These are phyloP conservation scores for Puccinia triticina DNA, from an alignment of 1,284 basidiomycete species.

Conservation along the genomic window DNA sequence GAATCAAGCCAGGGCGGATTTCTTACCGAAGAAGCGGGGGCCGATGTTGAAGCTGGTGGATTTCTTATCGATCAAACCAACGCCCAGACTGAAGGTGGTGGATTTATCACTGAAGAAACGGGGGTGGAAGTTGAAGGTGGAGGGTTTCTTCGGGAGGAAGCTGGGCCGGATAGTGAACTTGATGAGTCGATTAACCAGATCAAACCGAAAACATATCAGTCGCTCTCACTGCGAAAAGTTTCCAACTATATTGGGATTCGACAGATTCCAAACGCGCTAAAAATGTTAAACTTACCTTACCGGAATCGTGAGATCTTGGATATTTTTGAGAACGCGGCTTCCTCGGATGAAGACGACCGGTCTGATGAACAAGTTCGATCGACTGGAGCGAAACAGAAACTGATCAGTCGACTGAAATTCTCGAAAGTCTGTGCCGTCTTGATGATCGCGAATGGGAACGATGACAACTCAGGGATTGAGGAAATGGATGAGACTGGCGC, in stretches of 20 bases:
- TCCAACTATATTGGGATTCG: neutral
- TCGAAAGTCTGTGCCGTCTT: conserved; percentile 44
- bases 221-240: neutral
- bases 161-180: neutral
- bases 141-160: neutral
- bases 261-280: conserved; percentile 33
- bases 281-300: conserved; percentile 33
- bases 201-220: neutral
- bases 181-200: neutral
- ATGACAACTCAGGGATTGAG: neutral
- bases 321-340: conserved; percentile 41
- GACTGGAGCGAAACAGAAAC: neutral
- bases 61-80: neutral
- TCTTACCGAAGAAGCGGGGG: neutral
- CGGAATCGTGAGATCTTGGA: conserved; percentile 40
- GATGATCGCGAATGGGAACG: conserved; percentile 11
- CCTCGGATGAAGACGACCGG: conserved; percentile 21
- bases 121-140: neutral
- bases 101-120: too few relatives aligned
- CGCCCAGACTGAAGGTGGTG: neutral
- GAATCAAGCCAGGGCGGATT: conserved; percentile 2
- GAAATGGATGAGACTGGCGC: conserved; percentile 9
- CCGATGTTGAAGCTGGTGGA: neutral
- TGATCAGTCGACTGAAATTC: conserved; percentile 32
- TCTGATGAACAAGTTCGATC: neutral